phyloP scores from a whole-genome alignment of 805 yeast species.

The Maudiozyma turicensis region DNA sequence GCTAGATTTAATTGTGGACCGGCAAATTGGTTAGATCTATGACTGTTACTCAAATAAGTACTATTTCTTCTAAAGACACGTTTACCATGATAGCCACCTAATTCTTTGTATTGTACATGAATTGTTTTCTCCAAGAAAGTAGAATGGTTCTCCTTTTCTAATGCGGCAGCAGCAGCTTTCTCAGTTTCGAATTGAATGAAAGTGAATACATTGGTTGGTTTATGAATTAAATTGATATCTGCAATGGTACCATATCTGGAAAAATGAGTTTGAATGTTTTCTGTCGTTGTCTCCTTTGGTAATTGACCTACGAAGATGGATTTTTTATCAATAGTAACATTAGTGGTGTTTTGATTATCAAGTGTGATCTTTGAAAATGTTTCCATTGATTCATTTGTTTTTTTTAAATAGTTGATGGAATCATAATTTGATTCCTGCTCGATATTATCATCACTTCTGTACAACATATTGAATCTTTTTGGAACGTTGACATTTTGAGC shows the following conservation, averaged over 20 bases:
- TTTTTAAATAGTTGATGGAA: not conserved
- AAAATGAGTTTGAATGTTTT: slow-evolving; percentile 49
- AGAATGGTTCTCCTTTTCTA: slow-evolving; percentile 77
- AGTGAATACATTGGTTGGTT: slow-evolving; percentile 51
- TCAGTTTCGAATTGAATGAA: slow-evolving; percentile 58
- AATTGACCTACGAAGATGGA: slow-evolving; percentile 78
- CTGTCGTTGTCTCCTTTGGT: slow-evolving; percentile 43
- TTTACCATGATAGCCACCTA: slow-evolving; percentile 26
- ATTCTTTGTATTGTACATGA: slow-evolving; percentile 76
- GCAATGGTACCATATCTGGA: slow-evolving; percentile 55
- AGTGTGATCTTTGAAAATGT: not conserved
- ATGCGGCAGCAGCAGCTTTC: slow-evolving; percentile 75
- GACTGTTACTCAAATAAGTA: slow-evolving; percentile 10
- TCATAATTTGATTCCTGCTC: slow-evolving; percentile 5
- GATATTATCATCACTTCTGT: slow-evolving; percentile 5
- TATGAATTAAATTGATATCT: slow-evolving; percentile 45
- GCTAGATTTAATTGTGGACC: slow-evolving; percentile 47
- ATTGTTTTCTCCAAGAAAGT: slow-evolving; percentile 63
- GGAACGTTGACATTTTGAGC: slow-evolving; percentile 68
- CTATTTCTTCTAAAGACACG: slow-evolving; percentile 14
- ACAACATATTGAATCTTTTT: slow-evolving; percentile 24
- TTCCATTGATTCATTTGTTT: no score
- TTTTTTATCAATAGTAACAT: slow-evolving; percentile 48
- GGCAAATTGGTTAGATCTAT: slow-evolving; percentile 10
- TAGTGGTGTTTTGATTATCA: not conserved